phyloP scores from a whole-genome alignment of 495 filamentous ascomycete species.

The Penicillium herquei region DNA sequence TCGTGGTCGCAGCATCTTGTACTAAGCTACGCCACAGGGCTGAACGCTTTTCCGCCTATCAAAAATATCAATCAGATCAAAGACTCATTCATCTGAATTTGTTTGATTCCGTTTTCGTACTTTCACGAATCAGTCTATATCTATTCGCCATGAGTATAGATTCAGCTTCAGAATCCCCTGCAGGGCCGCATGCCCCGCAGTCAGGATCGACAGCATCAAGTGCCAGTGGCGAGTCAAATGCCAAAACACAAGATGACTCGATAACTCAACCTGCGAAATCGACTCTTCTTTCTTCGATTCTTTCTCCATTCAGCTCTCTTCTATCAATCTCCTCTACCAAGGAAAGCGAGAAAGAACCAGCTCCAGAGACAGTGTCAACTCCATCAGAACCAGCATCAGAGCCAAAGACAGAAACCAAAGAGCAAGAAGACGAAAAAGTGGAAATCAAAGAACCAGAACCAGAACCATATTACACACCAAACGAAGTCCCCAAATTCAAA shows the following conservation, averaged over 20 bases:
- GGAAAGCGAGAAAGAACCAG: too few relatives aligned
- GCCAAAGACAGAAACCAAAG: background rate
- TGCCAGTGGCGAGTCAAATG: background rate
- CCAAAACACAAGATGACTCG: background rate
- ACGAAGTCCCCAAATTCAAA: constrained; percentile 30
- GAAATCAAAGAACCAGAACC: constrained; percentile 7
- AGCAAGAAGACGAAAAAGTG: background rate
- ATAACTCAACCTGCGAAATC: background rate
- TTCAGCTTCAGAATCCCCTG: background rate
- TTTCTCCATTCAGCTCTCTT: background rate
- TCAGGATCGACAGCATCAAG: background rate
- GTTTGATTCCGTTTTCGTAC: background rate
- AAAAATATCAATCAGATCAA: background rate
- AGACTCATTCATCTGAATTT: background rate
- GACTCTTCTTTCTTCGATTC: background rate
- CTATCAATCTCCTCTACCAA: background rate
- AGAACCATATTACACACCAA: constrained; percentile 27
- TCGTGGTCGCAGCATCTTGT: too few relatives aligned
- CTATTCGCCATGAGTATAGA: background rate
- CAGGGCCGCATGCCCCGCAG: background rate
- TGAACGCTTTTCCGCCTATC: constrained; percentile 1
- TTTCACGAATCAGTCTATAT: background rate
- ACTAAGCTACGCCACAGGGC: background rate
- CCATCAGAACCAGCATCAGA: background rate
- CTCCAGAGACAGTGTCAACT: background rate